These are phyloP conservation scores for Pulveroboletus sp. DNA, from an alignment of 768 basidiomycete genomes.

Conservation along the genomic window DNA sequence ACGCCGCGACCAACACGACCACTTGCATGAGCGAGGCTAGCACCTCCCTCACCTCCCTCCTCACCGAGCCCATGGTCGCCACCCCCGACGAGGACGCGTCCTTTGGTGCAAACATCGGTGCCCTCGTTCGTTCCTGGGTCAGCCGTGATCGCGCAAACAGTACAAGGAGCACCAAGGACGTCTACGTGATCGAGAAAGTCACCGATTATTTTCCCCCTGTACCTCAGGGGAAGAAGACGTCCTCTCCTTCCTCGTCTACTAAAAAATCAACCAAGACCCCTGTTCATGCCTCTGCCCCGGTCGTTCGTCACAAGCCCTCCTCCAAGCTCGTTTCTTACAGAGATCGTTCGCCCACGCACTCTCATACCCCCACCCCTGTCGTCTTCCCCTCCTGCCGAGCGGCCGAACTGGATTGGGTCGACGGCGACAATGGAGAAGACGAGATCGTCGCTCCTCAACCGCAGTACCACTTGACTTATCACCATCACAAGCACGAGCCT, in stretches of 20 bases:
- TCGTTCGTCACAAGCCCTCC: constrained; percentile 9
- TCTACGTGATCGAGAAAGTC: constrained; percentile 26
- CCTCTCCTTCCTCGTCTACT: constrained; percentile 1
- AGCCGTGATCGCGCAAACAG: constrained; percentile 22
- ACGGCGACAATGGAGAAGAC: constrained; percentile 23
- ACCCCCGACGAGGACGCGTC: constrained; percentile 39
- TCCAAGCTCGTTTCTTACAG: neutral
- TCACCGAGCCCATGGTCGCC: constrained; percentile 38
- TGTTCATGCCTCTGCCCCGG: constrained; percentile 9
- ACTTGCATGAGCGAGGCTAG: constrained; percentile 36
- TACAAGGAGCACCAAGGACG: constrained; percentile 25
- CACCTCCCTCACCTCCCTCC: constrained; percentile 49
- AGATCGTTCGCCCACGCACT: constrained; percentile 18
- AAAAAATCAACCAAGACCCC: constrained; percentile 20
- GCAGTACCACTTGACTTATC: constrained; percentile 11
- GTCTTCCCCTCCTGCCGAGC: constrained; percentile 32
- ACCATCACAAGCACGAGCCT: constrained; percentile 14
- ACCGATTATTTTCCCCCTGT: constrained; percentile 27
- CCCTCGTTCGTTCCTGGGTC: constrained; percentile 32
- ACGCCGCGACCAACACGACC: constrained; percentile 35
- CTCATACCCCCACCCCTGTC: constrained; percentile 30
- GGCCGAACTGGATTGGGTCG: constrained; percentile 25
- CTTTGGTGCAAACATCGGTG: constrained; percentile 45
- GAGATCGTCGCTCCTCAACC: constrained; percentile 20
- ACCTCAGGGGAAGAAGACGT: constrained; percentile 16